Percentiles rank a stretch among this genome's conserved stretches.
Conservation (phyloP, 2,329 filamentous ascomycete genomes). For the Cordyceps farinosa region DNA sequence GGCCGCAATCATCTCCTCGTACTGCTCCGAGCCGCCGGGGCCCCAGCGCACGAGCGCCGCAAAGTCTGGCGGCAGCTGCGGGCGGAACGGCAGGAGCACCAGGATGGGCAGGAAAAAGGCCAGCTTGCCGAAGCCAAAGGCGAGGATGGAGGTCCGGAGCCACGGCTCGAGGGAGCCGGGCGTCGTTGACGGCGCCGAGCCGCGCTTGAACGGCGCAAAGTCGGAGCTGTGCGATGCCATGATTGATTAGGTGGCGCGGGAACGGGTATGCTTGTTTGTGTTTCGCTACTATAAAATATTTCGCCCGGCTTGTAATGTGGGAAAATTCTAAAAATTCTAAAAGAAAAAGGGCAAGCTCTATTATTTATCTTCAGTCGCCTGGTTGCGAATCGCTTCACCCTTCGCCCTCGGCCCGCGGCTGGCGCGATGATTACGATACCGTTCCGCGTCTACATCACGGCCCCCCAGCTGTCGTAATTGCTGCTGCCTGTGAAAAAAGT, state of each 20-base stretch:
- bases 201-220: slow-evolving; percentile 1
- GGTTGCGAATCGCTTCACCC: neutral
- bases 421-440: neutral
- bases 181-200: neutral
- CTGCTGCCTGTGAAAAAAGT: neutral
- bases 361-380: too few species aligned
- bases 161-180: slow-evolving; percentile 1
- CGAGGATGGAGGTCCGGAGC: neutral
- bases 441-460: neutral
- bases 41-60: slow-evolving; percentile 3
- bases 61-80: neutral
- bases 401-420: neutral
- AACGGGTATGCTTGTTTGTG: neutral
- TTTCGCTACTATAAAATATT: too few species aligned
- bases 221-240: neutral
- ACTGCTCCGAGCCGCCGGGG: slow-evolving; percentile 13
- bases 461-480: neutral
- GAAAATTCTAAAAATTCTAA: too few species aligned
- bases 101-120: slow-evolving; percentile 5
- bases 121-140: slow-evolving; percentile 2
- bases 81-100: neutral
- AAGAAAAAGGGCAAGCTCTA: too few species aligned
- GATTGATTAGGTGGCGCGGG: neutral
- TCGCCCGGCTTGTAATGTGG: too few species aligned
- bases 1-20: slow-evolving; percentile 14